Percentiles rank a stretch among this genome's conserved stretches.
phyloP scores from a whole-genome alignment of 345 rosid genomes.

The Cardamine occulta region DNA sequence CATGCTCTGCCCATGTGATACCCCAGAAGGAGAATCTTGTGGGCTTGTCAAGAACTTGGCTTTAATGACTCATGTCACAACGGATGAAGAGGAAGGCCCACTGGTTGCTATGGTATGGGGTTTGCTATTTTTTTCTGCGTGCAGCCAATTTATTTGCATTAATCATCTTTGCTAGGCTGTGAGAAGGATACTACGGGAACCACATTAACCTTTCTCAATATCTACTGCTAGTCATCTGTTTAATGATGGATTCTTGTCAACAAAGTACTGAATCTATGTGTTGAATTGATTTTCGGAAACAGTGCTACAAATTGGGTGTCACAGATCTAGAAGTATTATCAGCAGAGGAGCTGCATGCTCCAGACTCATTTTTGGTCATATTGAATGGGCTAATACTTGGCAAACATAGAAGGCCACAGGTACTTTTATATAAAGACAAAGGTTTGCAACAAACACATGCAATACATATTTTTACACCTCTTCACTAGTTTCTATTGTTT shows the following conservation, averaged over 20 bases:
- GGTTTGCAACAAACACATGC: background rate
- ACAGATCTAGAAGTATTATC: constrained; percentile 80
- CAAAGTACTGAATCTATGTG: background rate
- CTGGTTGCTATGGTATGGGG: constrained; percentile 69
- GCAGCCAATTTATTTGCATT: constrained; percentile 6
- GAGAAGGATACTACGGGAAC: constrained; percentile 10
- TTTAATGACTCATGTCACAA: constrained; percentile 97
- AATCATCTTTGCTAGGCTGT: background rate
- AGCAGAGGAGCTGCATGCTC: constrained; percentile 86
- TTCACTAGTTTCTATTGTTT: constrained; percentile 26
- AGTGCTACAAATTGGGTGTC: constrained; percentile 90
- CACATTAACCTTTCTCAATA: background rate
- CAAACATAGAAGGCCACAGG: constrained; percentile 94
- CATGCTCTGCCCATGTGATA: constrained; percentile 99
- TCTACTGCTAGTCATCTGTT: constrained; percentile 6
- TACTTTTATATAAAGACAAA: constrained; percentile 36
- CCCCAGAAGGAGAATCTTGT: constrained; percentile 97
- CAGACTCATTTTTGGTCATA: constrained; percentile 79
- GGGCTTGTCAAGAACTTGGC: constrained; percentile 98
- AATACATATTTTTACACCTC: constrained; percentile 18
- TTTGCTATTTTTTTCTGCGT: background rate
- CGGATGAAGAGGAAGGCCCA: constrained; percentile 91
- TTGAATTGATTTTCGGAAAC: constrained; percentile 35
- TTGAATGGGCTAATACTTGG: constrained; percentile 92
- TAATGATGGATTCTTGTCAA: background rate